Percentiles rank a stretch among this genome's conserved stretches.
Evolutionary conservation across 805 yeast genomes (phyloP).

Genomic region (Ogataea glucozyma): DNA sequence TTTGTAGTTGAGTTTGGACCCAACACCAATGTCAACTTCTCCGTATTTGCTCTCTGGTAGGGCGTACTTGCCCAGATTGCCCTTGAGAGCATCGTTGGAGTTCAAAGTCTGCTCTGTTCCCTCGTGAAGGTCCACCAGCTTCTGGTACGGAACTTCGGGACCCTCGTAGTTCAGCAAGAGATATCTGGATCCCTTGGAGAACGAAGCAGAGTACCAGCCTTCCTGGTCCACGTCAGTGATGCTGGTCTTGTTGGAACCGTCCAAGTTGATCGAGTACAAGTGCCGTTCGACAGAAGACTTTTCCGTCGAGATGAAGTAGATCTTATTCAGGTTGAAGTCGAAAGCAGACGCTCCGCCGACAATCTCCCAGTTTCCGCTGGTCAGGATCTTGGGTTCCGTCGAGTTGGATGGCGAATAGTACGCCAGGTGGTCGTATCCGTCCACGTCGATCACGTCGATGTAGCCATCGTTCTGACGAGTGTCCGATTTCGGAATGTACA

Average conservation of each 20-base stretch:
- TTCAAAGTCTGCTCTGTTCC: conserved; percentile 43
- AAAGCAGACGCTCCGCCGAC: conserved; percentile 66
- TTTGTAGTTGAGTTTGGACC: conserved; percentile 52
- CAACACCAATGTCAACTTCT: conserved; percentile 47
- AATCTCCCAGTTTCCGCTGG: conserved; percentile 90
- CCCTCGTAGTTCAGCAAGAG: conserved; percentile 73
- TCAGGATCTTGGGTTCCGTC: conserved; percentile 56
- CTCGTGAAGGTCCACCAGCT: conserved; percentile 56
- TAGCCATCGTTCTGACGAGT: conserved; percentile 64
- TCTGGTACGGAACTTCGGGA: conserved; percentile 79
- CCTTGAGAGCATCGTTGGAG: conserved; percentile 45
- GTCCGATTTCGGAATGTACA: conserved; percentile 53
- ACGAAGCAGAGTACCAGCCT: conserved; percentile 71
- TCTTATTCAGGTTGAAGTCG: conserved; percentile 52
- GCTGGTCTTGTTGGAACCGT: conserved; percentile 42
- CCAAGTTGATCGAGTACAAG: conserved; percentile 65
- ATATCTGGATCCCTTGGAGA: conserved; percentile 77
- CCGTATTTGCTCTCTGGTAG: conserved; percentile 58
- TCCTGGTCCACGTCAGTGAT: conserved; percentile 54
- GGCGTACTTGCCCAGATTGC: conserved; percentile 44
- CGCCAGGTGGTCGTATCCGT: conserved; percentile 74
- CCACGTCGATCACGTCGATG: conserved; percentile 69
- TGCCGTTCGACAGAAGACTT: conserved; percentile 84
- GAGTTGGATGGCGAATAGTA: conserved; percentile 74
- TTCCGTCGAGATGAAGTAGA: conserved; percentile 72